phyloP scores from a whole-genome alignment of 139 green algal species.

The Picochlorum sp. region DNA sequence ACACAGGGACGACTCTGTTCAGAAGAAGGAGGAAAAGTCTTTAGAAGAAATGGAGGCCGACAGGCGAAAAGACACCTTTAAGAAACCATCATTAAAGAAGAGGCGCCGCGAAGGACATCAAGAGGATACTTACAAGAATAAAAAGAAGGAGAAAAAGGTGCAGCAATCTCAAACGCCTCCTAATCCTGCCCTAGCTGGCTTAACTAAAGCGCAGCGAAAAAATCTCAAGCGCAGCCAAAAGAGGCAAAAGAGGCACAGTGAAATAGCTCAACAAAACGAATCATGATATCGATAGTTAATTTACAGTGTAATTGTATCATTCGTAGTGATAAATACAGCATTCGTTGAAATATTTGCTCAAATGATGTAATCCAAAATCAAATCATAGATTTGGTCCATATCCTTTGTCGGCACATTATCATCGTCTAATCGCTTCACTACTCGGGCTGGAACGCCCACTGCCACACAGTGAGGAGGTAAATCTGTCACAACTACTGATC shows the following conservation, averaged over 20 bases:
- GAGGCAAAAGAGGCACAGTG: too few relatives aligned
- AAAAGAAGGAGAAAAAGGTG: not conserved
- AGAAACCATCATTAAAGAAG: constrained; percentile 21
- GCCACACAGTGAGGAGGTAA: constrained; percentile 74
- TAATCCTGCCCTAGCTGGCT: not conserved
- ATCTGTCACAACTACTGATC: constrained; percentile 72
- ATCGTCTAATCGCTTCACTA: constrained; percentile 55
- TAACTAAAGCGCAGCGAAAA: constrained; percentile 64
- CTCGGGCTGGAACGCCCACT: constrained; percentile 74
- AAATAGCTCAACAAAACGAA: too few relatives aligned
- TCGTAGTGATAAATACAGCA: too few relatives aligned
- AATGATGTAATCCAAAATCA: constrained; percentile 69
- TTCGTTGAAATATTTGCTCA: constrained; percentile 20
- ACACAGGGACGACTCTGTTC: not conserved
- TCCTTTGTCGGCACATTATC: constrained; percentile 50
- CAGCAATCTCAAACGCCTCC: not conserved
- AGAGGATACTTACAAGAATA: constrained; percentile 3
- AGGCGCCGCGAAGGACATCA: not conserved
- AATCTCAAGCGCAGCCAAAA: constrained; percentile 31
- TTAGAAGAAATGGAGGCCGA: constrained; percentile 17
- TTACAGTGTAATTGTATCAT: too few relatives aligned
- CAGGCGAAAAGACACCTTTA: constrained; percentile 13
- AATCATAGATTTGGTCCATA: constrained; percentile 74
- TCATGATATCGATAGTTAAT: too few relatives aligned
- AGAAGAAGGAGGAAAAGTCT: not conserved